Conservation (phyloP, 495 filamentous ascomycete species). For the Hapsidospora chrysogenum region DNA sequence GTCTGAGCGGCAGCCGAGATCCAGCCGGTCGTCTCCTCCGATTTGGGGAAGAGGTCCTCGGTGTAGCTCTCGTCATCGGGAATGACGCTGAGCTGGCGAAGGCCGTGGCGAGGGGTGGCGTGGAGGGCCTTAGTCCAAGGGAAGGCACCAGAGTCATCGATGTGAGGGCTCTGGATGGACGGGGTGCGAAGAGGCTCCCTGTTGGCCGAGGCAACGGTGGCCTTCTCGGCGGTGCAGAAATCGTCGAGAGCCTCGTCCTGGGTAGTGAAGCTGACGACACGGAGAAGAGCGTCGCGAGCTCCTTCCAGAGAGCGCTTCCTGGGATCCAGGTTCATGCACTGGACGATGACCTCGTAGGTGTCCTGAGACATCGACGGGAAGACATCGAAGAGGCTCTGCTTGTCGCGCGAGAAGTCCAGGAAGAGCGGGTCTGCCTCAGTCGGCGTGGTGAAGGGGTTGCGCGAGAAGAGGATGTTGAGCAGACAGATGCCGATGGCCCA, state of each 20-base stretch:
- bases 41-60: slow-evolving; percentile 80
- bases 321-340: slow-evolving; percentile 81
- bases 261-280: slow-evolving; percentile 81
- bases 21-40: slow-evolving; percentile 59
- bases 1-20: slow-evolving; percentile 48
- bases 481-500: slow-evolving; percentile 95
- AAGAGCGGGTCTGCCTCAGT: slow-evolving; percentile 77
- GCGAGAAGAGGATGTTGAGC: slow-evolving; percentile 86
- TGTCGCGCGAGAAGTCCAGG: slow-evolving; percentile 78
- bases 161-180: slow-evolving; percentile 74
- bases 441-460: slow-evolving; percentile 84
- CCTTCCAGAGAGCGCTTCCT: slow-evolving; percentile 66
- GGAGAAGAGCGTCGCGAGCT: slow-evolving; percentile 57
- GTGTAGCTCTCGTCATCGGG: slow-evolving; percentile 56
- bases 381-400: slow-evolving; percentile 91
- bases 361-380: slow-evolving; percentile 98
- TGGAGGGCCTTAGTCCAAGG: slow-evolving; percentile 90
- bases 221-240: slow-evolving; percentile 71
- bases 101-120: slow-evolving; percentile 53
- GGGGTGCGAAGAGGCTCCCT: slow-evolving; percentile 92
- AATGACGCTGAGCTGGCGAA: slow-evolving; percentile 82
- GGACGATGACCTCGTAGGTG: slow-evolving; percentile 78
- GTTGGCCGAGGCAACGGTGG: slow-evolving; percentile 62
- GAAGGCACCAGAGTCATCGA: slow-evolving; percentile 60
- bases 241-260: slow-evolving; percentile 74